Base-by-base conservation (phyloP, 768 basidiomycete species). In the Leccinellum rugosiceps region DNA sequence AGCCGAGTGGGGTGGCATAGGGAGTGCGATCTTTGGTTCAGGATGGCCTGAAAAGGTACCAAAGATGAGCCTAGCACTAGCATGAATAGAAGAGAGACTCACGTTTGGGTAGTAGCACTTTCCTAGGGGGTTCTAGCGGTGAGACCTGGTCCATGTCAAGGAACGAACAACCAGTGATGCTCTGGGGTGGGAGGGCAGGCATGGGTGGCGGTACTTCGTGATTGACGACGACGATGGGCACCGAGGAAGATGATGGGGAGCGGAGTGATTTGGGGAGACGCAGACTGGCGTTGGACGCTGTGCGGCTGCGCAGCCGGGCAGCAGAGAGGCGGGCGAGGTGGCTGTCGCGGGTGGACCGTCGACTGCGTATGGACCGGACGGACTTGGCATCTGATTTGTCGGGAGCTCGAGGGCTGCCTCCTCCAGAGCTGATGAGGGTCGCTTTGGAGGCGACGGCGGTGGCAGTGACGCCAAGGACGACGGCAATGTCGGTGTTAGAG, bases 251-350 rank as follows among this genome's bases (percentile, higher is more conserved):
- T 64, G 74, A 4, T 56, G 58, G n/a, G 2, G 66, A 61, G 21
- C 68, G 66, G 38, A 74, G 50, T 50, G 76, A 50, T 58, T 72
- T 73, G 0, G 83, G 85, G 23, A 90, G 73, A 1, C 89, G 82
- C 8, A 92, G 72, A 65, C 86, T 89, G 23, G 83, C 80, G 61
- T 85, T 83, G 5, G 87, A 88, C 8, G 82, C 77, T 2, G 86
- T 78, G 44, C 77, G 75, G 67, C 86, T 88, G 41, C 88, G 80
- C 57, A 75, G 80, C 56, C 82, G 81, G 1, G 90, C 90, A 5
- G 90, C 85, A 5, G 79, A 78, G 3, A 92, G 77, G 8, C 79
- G 76, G 35, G 77, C 76, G 32, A 67, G 26, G 31, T 75, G 66
- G 51, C 64, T 63, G 21, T 68, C 67, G 11, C 69, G 67, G 3